Conservation (phyloP, 768 basidiomycete species). For the Inosperma sp. region DNA sequence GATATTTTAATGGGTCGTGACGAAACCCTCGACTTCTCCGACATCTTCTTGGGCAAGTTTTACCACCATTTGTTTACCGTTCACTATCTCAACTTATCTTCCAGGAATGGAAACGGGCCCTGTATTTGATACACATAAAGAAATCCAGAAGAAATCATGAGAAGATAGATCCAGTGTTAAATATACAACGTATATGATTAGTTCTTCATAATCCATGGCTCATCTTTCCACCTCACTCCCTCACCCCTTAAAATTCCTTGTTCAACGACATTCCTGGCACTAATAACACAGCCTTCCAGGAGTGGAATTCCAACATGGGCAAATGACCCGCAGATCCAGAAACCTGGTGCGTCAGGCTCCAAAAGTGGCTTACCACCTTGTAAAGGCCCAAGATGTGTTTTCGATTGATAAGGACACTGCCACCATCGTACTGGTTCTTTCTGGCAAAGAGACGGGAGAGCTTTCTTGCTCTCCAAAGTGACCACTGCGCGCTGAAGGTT, state of each 20-base stretch:
- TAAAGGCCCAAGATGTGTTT: constrained; percentile 40
- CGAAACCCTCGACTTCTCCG: constrained; percentile 69
- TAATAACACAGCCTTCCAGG: constrained; percentile 75
- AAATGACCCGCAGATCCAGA: constrained; percentile 74
- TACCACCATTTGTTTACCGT: background rate
- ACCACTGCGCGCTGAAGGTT: constrained; percentile 61
- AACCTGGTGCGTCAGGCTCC: constrained; percentile 35
- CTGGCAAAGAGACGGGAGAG: constrained; percentile 42
- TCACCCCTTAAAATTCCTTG: constrained; percentile 38
- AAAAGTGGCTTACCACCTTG: constrained; percentile 46
- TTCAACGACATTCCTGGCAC: constrained; percentile 55
- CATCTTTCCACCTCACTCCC: constrained; percentile 24
- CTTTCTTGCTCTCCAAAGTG: constrained; percentile 46
- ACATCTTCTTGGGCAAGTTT: constrained; percentile 72
- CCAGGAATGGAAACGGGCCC: constrained; percentile 52
- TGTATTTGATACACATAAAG: constrained; percentile 53
- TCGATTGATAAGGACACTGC: constrained; percentile 38
- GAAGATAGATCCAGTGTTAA: too few species aligned
- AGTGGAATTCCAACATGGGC: constrained; percentile 70
- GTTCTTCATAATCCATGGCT: constrained; percentile 27
- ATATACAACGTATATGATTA: too few species aligned
- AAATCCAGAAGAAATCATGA: constrained; percentile 60
- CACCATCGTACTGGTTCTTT: constrained; percentile 38
- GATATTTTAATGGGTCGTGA: constrained; percentile 95
- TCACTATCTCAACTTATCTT: constrained; percentile 7